phyloP scores from a whole-genome alignment of 331 rosid genomes.

The Arachis monticola region DNA sequence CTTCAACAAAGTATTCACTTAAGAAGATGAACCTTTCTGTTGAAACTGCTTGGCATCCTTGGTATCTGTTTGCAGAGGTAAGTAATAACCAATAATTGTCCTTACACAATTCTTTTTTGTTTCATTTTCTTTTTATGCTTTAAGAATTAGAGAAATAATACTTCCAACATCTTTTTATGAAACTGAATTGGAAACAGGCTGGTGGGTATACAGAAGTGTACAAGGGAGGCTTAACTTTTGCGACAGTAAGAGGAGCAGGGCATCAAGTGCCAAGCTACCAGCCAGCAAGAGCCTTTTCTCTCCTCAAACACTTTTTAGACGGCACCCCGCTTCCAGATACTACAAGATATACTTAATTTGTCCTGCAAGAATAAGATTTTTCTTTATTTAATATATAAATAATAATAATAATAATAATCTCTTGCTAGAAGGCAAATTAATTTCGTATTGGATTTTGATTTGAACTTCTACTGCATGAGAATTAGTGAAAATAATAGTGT shows the following conservation, averaged over 20 bases:
- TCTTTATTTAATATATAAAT: too few species aligned
- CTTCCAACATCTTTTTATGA: background rate
- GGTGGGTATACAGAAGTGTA: conserved; percentile 76
- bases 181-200: conserved; percentile 50
- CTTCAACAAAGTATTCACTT: conserved; percentile 79
- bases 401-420: too few species aligned
- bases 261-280: conserved; percentile 98
- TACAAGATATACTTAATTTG: conserved; percentile 8
- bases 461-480: too few species aligned
- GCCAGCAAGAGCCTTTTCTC: conserved; percentile 76
- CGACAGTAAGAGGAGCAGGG: conserved; percentile 89
- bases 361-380: too few species aligned
- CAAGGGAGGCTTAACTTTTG: conserved; percentile 70
- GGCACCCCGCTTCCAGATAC: conserved; percentile 72
- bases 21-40: conserved; percentile 62
- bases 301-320: conserved; percentile 63
- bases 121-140: too few species aligned
- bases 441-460: too few species aligned
- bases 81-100: background rate
- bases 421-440: too few species aligned
- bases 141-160: too few species aligned
- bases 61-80: conserved; percentile 75
- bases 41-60: conserved; percentile 70
- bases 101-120: too few species aligned
- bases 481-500: too few species aligned